Evolutionary conservation across 345 rosid genomes (phyloP).

Genomic region (Turnera subulata): DNA sequence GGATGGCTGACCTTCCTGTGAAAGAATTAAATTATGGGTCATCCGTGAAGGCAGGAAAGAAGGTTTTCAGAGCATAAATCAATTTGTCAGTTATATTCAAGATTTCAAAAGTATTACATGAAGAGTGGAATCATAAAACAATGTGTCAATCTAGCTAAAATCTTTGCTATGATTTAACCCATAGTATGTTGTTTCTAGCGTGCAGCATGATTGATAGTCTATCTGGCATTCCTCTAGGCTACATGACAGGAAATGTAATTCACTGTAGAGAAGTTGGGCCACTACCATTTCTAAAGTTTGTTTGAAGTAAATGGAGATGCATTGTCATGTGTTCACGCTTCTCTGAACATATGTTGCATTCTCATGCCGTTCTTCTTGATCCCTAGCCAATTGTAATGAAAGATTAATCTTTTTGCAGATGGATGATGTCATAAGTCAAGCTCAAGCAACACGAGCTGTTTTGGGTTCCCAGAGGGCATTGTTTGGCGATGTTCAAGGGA

Average conservation of each 20-base stretch:
- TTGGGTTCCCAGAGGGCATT: conserved; percentile 82
- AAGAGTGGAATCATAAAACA: background rate
- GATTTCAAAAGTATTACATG: background rate
- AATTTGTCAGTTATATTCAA: background rate
- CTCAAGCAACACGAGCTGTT: conserved; percentile 81
- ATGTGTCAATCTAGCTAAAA: background rate
- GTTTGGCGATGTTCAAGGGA: conserved; percentile 94
- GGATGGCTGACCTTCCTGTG: background rate
- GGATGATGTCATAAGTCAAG: conserved; percentile 94
- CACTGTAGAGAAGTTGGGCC: background rate
- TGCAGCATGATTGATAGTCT: too few species aligned
- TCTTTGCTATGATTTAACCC: background rate
- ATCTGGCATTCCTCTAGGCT: too few species aligned
- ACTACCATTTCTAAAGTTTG: too few species aligned
- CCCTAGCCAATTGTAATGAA: conserved; percentile 5
- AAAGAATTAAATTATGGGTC: background rate
- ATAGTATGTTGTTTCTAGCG: too few species aligned
- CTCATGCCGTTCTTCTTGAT: background rate
- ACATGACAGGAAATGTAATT: too few species aligned
- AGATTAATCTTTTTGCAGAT: conserved; percentile 45
- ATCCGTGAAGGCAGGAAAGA: too few species aligned
- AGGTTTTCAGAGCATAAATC: too few species aligned
- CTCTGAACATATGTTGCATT: too few species aligned
- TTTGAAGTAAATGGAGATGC: too few species aligned
- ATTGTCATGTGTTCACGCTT: too few species aligned